phyloP scores from a whole-genome alignment of 305 asterid genomes.

The Fraxinus angustifolia region DNA sequence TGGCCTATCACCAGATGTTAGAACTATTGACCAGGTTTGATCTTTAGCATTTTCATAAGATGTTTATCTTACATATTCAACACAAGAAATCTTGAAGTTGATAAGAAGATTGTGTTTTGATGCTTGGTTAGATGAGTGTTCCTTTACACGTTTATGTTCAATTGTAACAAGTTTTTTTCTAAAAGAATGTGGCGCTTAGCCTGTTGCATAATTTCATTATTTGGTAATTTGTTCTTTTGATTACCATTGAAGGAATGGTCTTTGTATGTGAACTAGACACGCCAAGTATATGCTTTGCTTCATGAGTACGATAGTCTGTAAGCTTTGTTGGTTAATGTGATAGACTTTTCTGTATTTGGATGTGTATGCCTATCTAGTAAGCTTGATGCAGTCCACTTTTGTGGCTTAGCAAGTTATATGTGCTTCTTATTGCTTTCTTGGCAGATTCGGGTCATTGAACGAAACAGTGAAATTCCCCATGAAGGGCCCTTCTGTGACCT shows the following conservation, averaged over 20 bases:
- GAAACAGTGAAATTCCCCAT: conserved; percentile 96
- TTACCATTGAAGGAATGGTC: background rate
- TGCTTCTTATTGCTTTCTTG: conserved; percentile 13
- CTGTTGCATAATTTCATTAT: background rate
- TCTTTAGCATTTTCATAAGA: conserved; percentile 5
- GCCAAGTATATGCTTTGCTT: background rate
- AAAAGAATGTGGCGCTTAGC: conserved; percentile 8
- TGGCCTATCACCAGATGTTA: conserved; percentile 94
- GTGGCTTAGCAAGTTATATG: background rate
- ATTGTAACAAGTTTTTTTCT: background rate
- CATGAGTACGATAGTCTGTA: background rate
- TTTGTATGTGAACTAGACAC: background rate
- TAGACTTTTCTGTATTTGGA: background rate
- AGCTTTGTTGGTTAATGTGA: background rate
- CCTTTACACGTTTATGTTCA: background rate
- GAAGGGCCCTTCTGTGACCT: conserved; percentile 99
- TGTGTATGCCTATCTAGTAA: background rate
- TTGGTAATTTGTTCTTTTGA: background rate
- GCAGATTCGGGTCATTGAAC: conserved; percentile 87
- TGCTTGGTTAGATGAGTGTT: background rate
- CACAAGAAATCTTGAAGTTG: background rate
- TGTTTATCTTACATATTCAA: background rate
- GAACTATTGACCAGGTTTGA: conserved; percentile 92
- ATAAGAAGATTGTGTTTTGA: background rate
- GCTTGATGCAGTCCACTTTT: background rate